Base-by-base conservation (phyloP, 2,329 filamentous ascomycete genomes). In the Neonectria ditissima region DNA sequence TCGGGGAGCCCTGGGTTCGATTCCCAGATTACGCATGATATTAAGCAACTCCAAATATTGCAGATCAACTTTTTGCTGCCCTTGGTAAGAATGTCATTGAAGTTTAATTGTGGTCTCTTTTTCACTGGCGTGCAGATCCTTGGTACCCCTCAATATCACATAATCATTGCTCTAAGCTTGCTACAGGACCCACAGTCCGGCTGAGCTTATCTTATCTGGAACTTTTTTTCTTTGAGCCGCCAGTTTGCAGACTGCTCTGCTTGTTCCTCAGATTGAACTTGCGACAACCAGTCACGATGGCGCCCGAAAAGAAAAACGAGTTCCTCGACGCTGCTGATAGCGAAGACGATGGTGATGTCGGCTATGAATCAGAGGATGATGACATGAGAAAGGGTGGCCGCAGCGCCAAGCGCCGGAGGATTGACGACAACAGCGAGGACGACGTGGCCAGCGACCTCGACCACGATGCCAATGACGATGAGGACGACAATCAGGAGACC, bases 331-430 rank as follows among this genome's bases (percentile, higher is more conserved):
- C 80, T 2, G 76, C 74, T 3, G 83, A 87, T 18, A 90, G 88
- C 73, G 86, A 88, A 20, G 86, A 89, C 37, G 87, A 89, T 48
- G 82, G 83, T 39, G 80, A 80, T 66, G 79, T 82, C 53, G 88
- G 85, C 60, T 92, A 92, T 75, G 83, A 92, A 66, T 93, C 91
- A 0, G 91, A 91, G 22, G 86, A 89, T 48, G 85, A 89, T 54
- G 89, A 92, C 65, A 74, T 93, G 64, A 87, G 84, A 73, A 92
- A 92, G 77, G 90, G 89, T 58, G 85, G 83, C 65, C 80, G 86
- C 76, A 80, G 79, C 64, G 79, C 85, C 48, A 94, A 94, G 80
- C 82, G 90, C 69, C 84, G 88, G 72, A 92, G 87, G 76, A 76
- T 89, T 39, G 81, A 83, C 53, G 79, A 78, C 16, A 73, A 77